Conservation (phyloP, 148 eudicot species). For the Amaranthus hypochondriacus region DNA sequence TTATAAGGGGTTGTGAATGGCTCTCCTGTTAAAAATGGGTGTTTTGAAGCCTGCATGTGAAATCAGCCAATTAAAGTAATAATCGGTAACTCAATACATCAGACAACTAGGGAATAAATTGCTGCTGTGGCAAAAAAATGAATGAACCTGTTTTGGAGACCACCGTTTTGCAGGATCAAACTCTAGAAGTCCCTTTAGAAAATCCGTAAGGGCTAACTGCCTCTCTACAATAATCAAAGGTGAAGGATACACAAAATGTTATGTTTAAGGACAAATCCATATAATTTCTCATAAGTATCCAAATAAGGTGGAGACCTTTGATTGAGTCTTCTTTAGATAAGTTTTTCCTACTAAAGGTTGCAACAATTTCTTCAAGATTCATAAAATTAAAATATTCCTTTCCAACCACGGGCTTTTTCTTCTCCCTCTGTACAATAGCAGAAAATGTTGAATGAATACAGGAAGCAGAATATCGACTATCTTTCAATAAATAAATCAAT, state of each 20-base stretch:
- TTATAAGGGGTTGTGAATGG: conserved; percentile 78
- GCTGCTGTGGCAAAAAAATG: not conserved
- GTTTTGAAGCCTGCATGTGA: conserved; percentile 78
- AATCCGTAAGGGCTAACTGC: conserved; percentile 79
- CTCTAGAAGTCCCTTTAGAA: conserved; percentile 91
- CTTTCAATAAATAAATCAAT: not conserved
- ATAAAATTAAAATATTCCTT: conserved; percentile 88
- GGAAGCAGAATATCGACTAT: not conserved
- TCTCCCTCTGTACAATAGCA: conserved; percentile 63
- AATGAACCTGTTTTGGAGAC: conserved; percentile 91
- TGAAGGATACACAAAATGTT: not conserved
- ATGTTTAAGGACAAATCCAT: not conserved
- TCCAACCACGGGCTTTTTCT: conserved; percentile 67
- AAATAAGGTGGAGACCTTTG: conserved; percentile 48
- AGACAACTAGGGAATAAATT: not conserved
- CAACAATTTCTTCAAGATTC: conserved; percentile 84
- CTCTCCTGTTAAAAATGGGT: conserved; percentile 97
- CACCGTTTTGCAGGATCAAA: conserved; percentile 97
- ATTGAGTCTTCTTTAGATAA: conserved; percentile 62
- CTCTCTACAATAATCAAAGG: conserved; percentile 47
- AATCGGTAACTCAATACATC: conserved; percentile 1
- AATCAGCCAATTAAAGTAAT: not conserved
- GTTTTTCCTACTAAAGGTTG: conserved; percentile 68
- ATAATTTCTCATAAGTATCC: not conserved
- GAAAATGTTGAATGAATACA: conserved; percentile 3